phyloP scores from a whole-genome alignment of 768 basidiomycete species.

The Lactifluus volemus region DNA sequence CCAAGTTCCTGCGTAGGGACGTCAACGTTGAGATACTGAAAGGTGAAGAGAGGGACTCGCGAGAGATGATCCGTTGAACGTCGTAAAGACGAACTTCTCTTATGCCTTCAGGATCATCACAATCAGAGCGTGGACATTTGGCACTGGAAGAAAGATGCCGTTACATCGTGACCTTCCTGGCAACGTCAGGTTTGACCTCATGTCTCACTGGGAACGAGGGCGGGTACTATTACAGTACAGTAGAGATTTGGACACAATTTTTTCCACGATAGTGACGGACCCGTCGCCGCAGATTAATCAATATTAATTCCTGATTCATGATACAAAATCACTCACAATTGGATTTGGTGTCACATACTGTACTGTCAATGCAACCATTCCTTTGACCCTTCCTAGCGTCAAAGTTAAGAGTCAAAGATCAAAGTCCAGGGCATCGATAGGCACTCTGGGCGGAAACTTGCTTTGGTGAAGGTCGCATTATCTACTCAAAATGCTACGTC shows the following conservation, averaged over 20 bases:
- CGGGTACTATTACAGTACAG: no score
- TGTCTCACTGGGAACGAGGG: neutral
- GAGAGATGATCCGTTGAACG: neutral
- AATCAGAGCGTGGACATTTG: neutral
- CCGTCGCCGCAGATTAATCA: neutral
- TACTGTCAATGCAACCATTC: no score
- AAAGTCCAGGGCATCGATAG: no score
- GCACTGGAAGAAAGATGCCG: neutral
- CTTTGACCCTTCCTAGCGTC: no score
- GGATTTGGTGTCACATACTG: slow-evolving; percentile 35
- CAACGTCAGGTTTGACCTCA: slow-evolving; percentile 66
- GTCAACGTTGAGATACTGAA: slow-evolving; percentile 63
- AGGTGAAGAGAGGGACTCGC: neutral
- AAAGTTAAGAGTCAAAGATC: no score
- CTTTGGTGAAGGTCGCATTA: no score
- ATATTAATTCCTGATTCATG: neutral
- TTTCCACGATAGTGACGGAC: neutral
- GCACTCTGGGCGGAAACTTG: no score
- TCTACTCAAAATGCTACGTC: no score
- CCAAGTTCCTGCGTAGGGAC: slow-evolving; percentile 56
- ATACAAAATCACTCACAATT: slow-evolving; percentile 46
- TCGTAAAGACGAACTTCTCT: slow-evolving; percentile 37
- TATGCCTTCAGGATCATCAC: slow-evolving; percentile 52
- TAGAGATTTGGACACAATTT: neutral
- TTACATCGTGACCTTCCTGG: slow-evolving; percentile 58